Evolutionary conservation across 805 yeast species (phyloP).

Genomic region (Starmerella geochares): DNA sequence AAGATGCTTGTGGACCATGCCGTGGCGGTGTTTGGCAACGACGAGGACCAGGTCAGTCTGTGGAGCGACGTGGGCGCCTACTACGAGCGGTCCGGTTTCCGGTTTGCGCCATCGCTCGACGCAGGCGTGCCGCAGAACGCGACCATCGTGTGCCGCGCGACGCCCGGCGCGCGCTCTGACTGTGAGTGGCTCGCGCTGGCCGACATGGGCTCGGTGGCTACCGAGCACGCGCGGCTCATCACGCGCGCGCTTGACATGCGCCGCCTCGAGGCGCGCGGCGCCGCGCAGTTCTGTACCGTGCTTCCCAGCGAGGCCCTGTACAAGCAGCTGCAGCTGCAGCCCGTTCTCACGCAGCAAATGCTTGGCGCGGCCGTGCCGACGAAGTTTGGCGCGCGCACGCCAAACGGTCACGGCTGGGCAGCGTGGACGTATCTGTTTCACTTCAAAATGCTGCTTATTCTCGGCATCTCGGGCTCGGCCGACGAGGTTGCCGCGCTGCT

Average conservation of each 20-base stretch:
- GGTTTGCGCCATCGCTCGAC: slow-evolving; percentile 8
- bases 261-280: slow-evolving; percentile 9
- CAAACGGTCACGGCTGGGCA: slow-evolving; percentile 21
- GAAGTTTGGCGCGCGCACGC: slow-evolving; percentile 18
- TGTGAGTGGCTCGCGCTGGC: slow-evolving; percentile 8
- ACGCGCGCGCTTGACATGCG: slow-evolving; percentile 9
- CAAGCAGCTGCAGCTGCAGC: slow-evolving; percentile 16
- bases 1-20: slow-evolving; percentile 5
- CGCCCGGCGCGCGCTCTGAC: not conserved
- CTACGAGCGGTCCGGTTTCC: slow-evolving; percentile 14
- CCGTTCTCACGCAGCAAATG: slow-evolving; percentile 12
- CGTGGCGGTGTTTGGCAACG: not conserved
- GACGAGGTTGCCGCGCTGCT: slow-evolving; percentile 16
- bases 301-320: slow-evolving; percentile 19
- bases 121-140: slow-evolving; percentile 6
- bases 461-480: slow-evolving; percentile 20
- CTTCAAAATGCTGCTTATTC: slow-evolving; percentile 7
- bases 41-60: slow-evolving; percentile 13
- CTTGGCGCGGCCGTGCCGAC: slow-evolving; percentile 10
- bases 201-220: slow-evolving; percentile 4
- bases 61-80: slow-evolving; percentile 22
- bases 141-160: slow-evolving; percentile 3
- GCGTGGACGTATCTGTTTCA: slow-evolving; percentile 20
- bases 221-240: slow-evolving; percentile 14
- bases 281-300: slow-evolving; percentile 2